Conservation (phyloP, 768 basidiomycete genomes). For the Favolaschia claudopus region DNA sequence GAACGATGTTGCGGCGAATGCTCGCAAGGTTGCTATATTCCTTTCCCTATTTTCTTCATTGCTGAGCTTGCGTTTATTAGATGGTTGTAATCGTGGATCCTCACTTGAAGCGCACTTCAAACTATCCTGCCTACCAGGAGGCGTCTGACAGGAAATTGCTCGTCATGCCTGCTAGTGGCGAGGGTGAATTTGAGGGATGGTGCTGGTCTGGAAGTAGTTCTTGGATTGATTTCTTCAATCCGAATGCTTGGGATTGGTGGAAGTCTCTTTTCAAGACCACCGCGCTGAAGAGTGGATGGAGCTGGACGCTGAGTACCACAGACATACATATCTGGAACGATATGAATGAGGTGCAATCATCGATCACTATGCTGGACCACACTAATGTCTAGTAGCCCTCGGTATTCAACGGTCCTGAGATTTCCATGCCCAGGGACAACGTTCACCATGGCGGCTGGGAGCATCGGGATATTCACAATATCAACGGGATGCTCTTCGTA, state of each 20-base stretch:
- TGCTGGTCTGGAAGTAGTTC: slow-evolving; percentile 97
- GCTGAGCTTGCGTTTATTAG: slow-evolving; percentile 48
- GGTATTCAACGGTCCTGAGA: slow-evolving; percentile 99
- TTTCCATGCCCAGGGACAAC: slow-evolving; percentile 70
- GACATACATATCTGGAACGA: slow-evolving; percentile 97
- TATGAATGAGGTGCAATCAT: slow-evolving; percentile 88
- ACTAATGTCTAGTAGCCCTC: slow-evolving; percentile 75
- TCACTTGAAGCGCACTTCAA: slow-evolving; percentile 83
- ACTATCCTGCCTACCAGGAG: slow-evolving; percentile 85
- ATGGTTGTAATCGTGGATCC: slow-evolving; percentile 99
- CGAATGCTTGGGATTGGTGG: slow-evolving; percentile 91
- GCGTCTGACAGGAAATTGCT: slow-evolving; percentile 85
- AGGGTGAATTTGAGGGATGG: slow-evolving; percentile 95
- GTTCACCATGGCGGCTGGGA: slow-evolving; percentile 97
- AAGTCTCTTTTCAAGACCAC: slow-evolving; percentile 77
- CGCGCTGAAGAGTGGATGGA: slow-evolving; percentile 63
- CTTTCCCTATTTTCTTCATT: not conserved
- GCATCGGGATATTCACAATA: slow-evolving; percentile 95
- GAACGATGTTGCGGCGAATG: slow-evolving; percentile 83
- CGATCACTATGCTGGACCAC: not conserved
- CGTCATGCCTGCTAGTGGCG: slow-evolving; percentile 80
- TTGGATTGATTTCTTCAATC: slow-evolving; percentile 99
- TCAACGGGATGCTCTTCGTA: slow-evolving; percentile 95
- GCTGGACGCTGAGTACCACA: slow-evolving; percentile 83
- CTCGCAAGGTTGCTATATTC: slow-evolving; percentile 71